These are phyloP conservation scores for Sisymbrium altissimum DNA, from an alignment of 345 rosid genomes.

Conservation along the genomic window DNA sequence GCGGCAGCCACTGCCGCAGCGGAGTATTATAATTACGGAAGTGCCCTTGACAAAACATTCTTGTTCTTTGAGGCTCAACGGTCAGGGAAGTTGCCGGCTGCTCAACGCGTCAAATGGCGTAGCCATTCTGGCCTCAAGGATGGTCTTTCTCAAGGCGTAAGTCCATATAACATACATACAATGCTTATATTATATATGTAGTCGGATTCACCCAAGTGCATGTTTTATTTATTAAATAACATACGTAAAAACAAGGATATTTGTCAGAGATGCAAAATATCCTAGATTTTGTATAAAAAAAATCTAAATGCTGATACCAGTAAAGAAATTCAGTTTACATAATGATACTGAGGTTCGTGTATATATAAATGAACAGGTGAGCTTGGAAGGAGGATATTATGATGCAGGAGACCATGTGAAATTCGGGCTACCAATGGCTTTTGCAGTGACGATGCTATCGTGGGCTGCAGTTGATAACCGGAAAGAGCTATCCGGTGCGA, in stretches of 20 bases:
- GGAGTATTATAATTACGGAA: slow-evolving; percentile 41
- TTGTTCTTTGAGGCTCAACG: slow-evolving; percentile 73
- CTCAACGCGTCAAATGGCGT: slow-evolving; percentile 61
- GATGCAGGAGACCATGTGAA: slow-evolving; percentile 95
- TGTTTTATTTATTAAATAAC: too few relatives aligned
- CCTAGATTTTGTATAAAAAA: too few relatives aligned
- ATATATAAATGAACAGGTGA: slow-evolving; percentile 43
- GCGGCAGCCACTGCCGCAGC: slow-evolving; percentile 5
- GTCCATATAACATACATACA: slow-evolving; percentile 5
- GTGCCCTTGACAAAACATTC: slow-evolving; percentile 57
- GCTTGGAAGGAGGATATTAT: slow-evolving; percentile 85
- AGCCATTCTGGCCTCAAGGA: slow-evolving; percentile 60
- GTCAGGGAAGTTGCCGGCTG: slow-evolving; percentile 50
- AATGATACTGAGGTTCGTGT: slow-evolving; percentile 14
- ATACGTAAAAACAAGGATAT: too few relatives aligned
- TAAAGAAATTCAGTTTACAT: too few relatives aligned
- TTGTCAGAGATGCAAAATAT: too few relatives aligned
- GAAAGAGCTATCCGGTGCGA: slow-evolving; percentile 47
- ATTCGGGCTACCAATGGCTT: slow-evolving; percentile 92
- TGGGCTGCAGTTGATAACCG: slow-evolving; percentile 70
- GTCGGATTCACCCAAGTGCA: not conserved
- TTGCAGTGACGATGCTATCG: slow-evolving; percentile 61
- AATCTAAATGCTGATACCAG: too few relatives aligned
- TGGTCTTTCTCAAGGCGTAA: slow-evolving; percentile 56
- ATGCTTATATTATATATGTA: not conserved